Conservation (phyloP, 352 stramenopile species). For the Hyaloperonospora brassicae region DNA sequence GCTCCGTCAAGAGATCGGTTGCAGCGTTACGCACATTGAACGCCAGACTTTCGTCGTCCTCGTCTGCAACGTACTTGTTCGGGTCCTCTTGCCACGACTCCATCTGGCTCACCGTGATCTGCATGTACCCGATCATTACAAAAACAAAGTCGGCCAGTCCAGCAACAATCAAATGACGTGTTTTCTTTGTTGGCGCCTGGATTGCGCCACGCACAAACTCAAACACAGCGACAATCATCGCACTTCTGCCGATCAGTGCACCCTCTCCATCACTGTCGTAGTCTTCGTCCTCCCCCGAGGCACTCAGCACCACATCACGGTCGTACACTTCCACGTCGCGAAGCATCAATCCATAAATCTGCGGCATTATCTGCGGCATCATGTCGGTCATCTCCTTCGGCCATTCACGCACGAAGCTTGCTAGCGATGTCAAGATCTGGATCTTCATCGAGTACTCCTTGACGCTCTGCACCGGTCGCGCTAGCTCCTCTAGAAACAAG, state of each 20-base stretch:
- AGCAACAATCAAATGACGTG: slow-evolving; percentile 41
- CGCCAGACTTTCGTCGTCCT: slow-evolving; percentile 75
- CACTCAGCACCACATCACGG: slow-evolving; percentile 44
- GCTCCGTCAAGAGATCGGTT: slow-evolving; percentile 50
- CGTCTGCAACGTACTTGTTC: slow-evolving; percentile 80
- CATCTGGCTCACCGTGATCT: slow-evolving; percentile 70
- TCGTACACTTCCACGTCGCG: slow-evolving; percentile 43
- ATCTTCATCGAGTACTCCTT: slow-evolving; percentile 72
- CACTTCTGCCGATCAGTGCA: slow-evolving; percentile 48
- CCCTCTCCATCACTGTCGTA: slow-evolving; percentile 79
- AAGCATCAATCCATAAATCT: slow-evolving; percentile 52
- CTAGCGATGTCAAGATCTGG: slow-evolving; percentile 61
- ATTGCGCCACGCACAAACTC: slow-evolving; percentile 69
- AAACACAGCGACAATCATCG: slow-evolving; percentile 60
- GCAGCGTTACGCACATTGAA: slow-evolving; percentile 74
- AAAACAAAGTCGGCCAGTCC: slow-evolving; percentile 64
- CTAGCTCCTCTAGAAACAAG: slow-evolving; percentile 53
- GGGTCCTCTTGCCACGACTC: slow-evolving; percentile 69
- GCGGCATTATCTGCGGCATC: slow-evolving; percentile 64
- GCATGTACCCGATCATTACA: slow-evolving; percentile 80
- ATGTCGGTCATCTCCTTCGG: slow-evolving; percentile 71
- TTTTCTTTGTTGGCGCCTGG: slow-evolving; percentile 78
- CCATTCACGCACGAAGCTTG: slow-evolving; percentile 78
- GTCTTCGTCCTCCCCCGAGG: slow-evolving; percentile 43
- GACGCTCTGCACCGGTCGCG: slow-evolving; percentile 29